Evolutionary conservation across 495 filamentous ascomycete species (phyloP), one percentile per base, ranked within the genome.

Genomic region (Daldinia bambusicola): DNA sequence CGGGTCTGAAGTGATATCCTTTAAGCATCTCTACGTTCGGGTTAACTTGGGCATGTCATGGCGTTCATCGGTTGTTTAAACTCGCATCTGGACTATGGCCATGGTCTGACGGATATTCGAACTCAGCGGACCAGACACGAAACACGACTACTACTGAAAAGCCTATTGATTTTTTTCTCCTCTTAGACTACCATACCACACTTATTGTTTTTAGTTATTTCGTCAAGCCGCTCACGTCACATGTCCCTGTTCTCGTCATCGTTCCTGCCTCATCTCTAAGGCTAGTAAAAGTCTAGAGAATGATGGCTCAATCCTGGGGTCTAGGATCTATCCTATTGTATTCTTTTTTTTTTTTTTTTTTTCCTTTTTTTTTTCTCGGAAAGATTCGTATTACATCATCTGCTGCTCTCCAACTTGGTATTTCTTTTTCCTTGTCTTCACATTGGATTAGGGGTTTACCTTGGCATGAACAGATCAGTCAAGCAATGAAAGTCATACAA

Each of bases 31-130:
- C 61, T 51, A 57, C 31, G 52, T 69, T 69, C 53, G 61, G 70
- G 52, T 69, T 65, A 62, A 43, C 40, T 69, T 67, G 68, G 74
- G 73, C 73, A 77, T 77, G 71, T 72, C 62, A 63, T 50, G 75
- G 75, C 75, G 75, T 77, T 76, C n/a, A 63, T 65, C 62, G 75
- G 73, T 51, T 77, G 73, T 67, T 71, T 77, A 63, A 55, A 70
- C 64, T 74, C 75, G 74, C 75, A 77, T 77, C 69, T 76, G 75
- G 75, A 70, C 69, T 69, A 74, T 61, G 73, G 75, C 55, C 61
- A 74, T 74, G 67, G 72, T 67, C 66, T 65, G 69, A 66, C 70
- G 75, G 62, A 57, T 71, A 40, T 70, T 55, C 32, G 69, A 68
- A 65, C 66, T 68, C 55, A 66, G 67, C 73, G 67, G 72, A 66